Evolutionary conservation across 495 filamentous ascomycete genomes (phyloP).

Genomic region (Cercophora scortea): DNA sequence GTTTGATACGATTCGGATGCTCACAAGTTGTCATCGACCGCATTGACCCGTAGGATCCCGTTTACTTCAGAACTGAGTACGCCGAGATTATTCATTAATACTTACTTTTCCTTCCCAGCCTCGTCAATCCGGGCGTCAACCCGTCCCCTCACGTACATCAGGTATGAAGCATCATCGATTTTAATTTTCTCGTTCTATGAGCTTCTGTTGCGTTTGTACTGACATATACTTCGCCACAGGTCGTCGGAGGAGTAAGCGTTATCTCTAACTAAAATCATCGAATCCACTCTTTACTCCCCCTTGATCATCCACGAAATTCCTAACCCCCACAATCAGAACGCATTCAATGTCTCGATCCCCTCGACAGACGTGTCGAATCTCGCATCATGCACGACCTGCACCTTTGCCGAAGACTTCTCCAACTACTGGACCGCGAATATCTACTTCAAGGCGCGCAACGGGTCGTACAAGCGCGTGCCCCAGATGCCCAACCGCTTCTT

Average conservation of each 20-base stretch:
- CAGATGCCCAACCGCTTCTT: conserved; percentile 10
- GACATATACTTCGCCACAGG: not conserved
- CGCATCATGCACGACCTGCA: conserved; percentile 22
- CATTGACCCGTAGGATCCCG: conserved; percentile 1
- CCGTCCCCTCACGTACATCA: conserved; percentile 15
- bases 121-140: conserved; percentile 8
- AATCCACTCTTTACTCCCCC: not conserved
- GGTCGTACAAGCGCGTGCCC: conserved; percentile 27
- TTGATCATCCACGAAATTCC: not conserved
- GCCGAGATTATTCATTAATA: not conserved
- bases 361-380: conserved; percentile 9
- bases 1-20: conserved; percentile 6
- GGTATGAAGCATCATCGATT: not conserved
- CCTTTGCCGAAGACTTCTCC: conserved; percentile 20
- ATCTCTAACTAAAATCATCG: not conserved
- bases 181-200: no score
- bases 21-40: conserved; percentile 10
- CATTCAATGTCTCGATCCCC: conserved; percentile 11
- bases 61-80: not conserved
- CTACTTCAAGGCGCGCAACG: conserved; percentile 27
- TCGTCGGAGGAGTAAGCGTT: not conserved
- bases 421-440: conserved; percentile 35
- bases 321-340: not conserved
- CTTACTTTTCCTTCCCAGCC: no score
- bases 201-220: no score